phyloP scores from a whole-genome alignment of 768 basidiomycete genomes.

The Rhizopogon rudus region DNA sequence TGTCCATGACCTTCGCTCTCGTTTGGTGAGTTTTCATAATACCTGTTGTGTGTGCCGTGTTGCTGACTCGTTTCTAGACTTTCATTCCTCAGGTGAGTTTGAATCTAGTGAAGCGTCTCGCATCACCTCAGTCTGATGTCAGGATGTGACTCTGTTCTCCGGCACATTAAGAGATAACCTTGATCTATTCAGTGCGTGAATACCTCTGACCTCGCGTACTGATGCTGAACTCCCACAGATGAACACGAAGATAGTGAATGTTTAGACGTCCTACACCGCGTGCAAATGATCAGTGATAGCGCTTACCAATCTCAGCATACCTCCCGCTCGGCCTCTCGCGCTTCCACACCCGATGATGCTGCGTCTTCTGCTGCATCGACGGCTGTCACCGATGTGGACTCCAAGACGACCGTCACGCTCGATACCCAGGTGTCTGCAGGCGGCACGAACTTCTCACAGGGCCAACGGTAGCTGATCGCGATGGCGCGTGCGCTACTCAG shows the following conservation, averaged over 20 bases:
- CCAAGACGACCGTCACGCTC: too few species aligned
- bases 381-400: slow-evolving; percentile 25
- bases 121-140: not conserved
- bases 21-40: slow-evolving; percentile 44
- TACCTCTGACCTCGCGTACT: not conserved
- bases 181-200: slow-evolving; percentile 40
- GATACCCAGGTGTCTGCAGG: too few species aligned
- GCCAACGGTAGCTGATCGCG: slow-evolving; percentile 83
- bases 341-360: slow-evolving; percentile 39
- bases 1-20: slow-evolving; percentile 70
- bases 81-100: slow-evolving; percentile 57
- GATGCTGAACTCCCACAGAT: slow-evolving; percentile 26
- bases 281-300: slow-evolving; percentile 64
- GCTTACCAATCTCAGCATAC: slow-evolving; percentile 43
- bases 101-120: not conserved
- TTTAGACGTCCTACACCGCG: slow-evolving; percentile 73
- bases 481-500: slow-evolving; percentile 82
- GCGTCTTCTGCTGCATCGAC: too few species aligned
- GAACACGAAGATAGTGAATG: slow-evolving; percentile 81
- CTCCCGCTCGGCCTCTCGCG: slow-evolving; percentile 44
- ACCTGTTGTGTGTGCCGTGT: slow-evolving; percentile 3
- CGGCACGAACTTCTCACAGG: slow-evolving; percentile 41
- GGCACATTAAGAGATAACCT: slow-evolving; percentile 71
- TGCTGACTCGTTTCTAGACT: slow-evolving; percentile 38
- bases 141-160: slow-evolving; percentile 74